phyloP scores from a whole-genome alignment of 2,329 filamentous ascomycete genomes.

The Cladosporium sp. region DNA sequence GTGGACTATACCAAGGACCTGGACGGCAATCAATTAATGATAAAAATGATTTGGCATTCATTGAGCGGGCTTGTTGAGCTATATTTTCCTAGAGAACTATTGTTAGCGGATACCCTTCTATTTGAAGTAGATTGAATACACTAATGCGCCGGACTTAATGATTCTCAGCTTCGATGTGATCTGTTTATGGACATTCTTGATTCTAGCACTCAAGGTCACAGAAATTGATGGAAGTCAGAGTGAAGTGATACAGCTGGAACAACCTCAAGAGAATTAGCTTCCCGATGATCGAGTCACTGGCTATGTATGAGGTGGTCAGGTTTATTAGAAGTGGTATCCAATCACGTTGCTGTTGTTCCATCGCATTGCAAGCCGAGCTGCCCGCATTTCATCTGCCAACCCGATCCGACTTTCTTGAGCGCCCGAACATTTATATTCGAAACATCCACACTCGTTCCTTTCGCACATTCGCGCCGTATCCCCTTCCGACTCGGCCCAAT shows the following conservation, averaged over 20 bases:
- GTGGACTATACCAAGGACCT: not conserved
- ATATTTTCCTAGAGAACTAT: not conserved
- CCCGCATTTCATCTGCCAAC: not conserved
- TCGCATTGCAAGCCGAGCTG: not conserved
- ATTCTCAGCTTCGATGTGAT: not conserved
- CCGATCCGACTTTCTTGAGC: not conserved
- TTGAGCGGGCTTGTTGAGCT: not conserved
- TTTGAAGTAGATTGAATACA: not conserved
- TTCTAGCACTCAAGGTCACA: not conserved
- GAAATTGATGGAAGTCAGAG: too few relatives aligned
- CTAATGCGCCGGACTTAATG: not conserved
- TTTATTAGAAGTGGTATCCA: not conserved
- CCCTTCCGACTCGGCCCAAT: constrained; percentile 2
- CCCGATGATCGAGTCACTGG: not conserved
- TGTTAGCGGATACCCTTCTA: constrained; percentile 9
- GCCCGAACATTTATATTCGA: not conserved
- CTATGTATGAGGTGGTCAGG: not conserved
- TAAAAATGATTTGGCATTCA: not conserved
- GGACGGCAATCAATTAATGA: not conserved
- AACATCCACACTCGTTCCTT: not conserved
- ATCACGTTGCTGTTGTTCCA: not conserved
- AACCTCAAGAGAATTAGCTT: not conserved
- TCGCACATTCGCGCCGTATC: not conserved
- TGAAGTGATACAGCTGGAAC: not conserved
- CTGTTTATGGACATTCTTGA: not conserved